Conservation (phyloP, 352 stramenopile species). For the Pythium dissimile region DNA sequence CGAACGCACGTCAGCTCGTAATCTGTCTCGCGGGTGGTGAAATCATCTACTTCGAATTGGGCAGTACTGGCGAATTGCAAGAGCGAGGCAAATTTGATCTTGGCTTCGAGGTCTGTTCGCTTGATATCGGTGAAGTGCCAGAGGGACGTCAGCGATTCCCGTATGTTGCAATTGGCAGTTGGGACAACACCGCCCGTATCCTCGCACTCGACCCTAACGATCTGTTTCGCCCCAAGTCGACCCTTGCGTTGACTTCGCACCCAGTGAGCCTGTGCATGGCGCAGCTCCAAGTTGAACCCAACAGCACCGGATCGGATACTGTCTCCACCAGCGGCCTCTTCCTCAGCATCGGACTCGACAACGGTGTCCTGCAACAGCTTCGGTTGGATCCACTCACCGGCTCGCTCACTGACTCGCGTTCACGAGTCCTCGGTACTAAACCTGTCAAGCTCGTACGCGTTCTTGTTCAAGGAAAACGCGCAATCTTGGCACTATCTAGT, state of each 20-base stretch:
- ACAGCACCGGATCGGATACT: conserved; percentile 37
- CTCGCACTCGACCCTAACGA: conserved; percentile 94
- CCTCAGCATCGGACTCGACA: conserved; percentile 90
- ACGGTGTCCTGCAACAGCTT: conserved; percentile 94
- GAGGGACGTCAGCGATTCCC: conserved; percentile 91
- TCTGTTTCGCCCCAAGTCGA: conserved; percentile 85
- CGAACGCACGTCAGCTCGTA: conserved; percentile 96
- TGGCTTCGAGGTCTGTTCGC: conserved; percentile 95
- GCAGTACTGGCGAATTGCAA: conserved; percentile 89
- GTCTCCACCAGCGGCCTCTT: conserved; percentile 72
- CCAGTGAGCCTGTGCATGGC: conserved; percentile 80
- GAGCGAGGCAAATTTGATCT: conserved; percentile 94
- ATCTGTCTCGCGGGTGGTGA: conserved; percentile 95
- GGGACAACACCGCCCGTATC: conserved; percentile 91
- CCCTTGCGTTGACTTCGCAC: conserved; percentile 75
- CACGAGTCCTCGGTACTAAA: conserved; percentile 92
- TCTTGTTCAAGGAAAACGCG: conserved; percentile 78
- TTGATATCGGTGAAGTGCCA: conserved; percentile 96
- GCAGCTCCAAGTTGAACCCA: conserved; percentile 73
- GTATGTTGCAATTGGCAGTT: conserved; percentile 96
- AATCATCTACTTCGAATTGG: conserved; percentile 98
- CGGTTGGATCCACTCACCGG: conserved; percentile 87
- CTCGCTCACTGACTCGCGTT: conserved; percentile 85
- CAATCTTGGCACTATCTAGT: conserved; percentile 94
- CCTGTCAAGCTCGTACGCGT: conserved; percentile 96